phyloP scores from a whole-genome alignment of 805 yeast genomes.

The Hermanozyma aechmeae region DNA sequence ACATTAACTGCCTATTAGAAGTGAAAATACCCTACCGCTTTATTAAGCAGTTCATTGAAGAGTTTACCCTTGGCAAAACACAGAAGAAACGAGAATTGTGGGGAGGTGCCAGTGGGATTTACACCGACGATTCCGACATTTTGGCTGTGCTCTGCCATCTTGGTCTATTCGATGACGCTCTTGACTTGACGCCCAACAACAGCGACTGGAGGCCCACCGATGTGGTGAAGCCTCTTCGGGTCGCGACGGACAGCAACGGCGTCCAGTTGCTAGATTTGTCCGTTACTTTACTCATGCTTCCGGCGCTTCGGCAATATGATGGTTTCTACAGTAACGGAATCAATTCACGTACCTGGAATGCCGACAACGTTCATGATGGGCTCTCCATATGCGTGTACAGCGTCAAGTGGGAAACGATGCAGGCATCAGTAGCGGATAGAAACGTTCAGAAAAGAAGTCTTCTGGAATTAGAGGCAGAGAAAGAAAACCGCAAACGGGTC shows the following conservation, averaged over 20 bases:
- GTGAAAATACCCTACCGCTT: constrained; percentile 27
- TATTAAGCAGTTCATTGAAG: constrained; percentile 25
- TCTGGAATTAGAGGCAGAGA: constrained; percentile 17
- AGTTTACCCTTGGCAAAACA: constrained; percentile 32
- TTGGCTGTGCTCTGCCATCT: constrained; percentile 66
- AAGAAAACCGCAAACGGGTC: constrained; percentile 4
- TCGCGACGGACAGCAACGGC: constrained; percentile 10
- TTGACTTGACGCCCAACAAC: constrained; percentile 25
- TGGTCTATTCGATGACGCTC: constrained; percentile 45
- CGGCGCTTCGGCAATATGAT: constrained; percentile 52
- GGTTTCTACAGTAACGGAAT: constrained; percentile 65
- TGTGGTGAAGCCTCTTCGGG: constrained; percentile 14
- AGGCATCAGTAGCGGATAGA: constrained; percentile 19
- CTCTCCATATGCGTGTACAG: constrained; percentile 55
- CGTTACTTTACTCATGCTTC: constrained; percentile 56
- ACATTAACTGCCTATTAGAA: constrained; percentile 24
- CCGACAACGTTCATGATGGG: constrained; percentile 58
- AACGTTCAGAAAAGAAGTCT: constrained; percentile 19
- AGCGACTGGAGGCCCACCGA: constrained; percentile 17
- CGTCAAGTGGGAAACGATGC: constrained; percentile 39
- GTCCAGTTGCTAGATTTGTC: constrained; percentile 34
- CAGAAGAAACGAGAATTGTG: constrained; percentile 44
- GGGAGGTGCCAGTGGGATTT: constrained; percentile 76
- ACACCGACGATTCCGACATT: constrained; percentile 89
- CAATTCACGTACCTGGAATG: constrained; percentile 66